Percentiles rank a stretch among this genome's conserved stretches.
phyloP scores from a whole-genome alignment of 1,284 basidiomycete species.

The Trichosporon asahii region DNA sequence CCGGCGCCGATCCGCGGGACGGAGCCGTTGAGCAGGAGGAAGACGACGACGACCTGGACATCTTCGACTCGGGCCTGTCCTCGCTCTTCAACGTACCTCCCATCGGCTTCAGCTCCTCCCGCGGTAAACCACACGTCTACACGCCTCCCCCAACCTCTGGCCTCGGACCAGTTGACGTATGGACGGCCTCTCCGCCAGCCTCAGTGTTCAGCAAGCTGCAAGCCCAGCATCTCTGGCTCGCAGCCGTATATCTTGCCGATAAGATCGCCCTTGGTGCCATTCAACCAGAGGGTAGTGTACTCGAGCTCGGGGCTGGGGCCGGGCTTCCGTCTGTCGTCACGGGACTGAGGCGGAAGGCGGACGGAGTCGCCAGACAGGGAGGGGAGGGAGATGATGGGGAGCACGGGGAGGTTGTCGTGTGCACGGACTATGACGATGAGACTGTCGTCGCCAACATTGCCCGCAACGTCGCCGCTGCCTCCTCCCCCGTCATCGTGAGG shows the following conservation, averaged over 20 bases:
- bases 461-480: conserved; percentile 30
- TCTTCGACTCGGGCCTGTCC: conserved; percentile 42
- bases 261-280: conserved; percentile 23
- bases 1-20: no score
- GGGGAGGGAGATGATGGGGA: no score
- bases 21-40: background rate
- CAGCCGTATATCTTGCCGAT: conserved; percentile 46
- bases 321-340: conserved; percentile 43
- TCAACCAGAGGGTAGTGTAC: conserved; percentile 17
- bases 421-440: conserved; percentile 47
- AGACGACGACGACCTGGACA: conserved; percentile 24
- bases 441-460: conserved; percentile 32
- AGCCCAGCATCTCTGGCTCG: conserved; percentile 49
- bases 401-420: no score
- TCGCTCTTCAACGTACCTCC: conserved; percentile 42
- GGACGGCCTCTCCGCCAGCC: conserved; percentile 39
- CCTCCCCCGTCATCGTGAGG: conserved; percentile 18
- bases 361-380: conserved; percentile 15
- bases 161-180: conserved; percentile 30
- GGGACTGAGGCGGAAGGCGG: background rate
- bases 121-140: conserved; percentile 24
- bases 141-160: conserved; percentile 23
- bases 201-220: conserved; percentile 44
- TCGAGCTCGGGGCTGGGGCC: conserved; percentile 48
- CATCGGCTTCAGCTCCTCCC: conserved; percentile 37